Base-by-base conservation (phyloP, 1,284 basidiomycete genomes). In the Cutaneotrichosporon cyanovorans region DNA sequence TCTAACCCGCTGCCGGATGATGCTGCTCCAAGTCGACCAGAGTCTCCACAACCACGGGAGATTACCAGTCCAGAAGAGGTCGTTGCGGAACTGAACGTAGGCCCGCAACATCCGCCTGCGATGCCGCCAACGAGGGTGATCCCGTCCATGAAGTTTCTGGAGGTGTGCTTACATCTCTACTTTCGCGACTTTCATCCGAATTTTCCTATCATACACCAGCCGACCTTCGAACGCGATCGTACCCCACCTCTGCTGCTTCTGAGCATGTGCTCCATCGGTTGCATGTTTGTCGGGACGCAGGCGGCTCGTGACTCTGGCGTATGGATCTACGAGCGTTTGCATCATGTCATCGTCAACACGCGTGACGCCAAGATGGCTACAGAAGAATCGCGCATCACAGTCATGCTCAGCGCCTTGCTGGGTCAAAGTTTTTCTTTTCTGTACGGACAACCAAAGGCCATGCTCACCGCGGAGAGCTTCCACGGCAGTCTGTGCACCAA, bases 121-220 rank as follows among this genome's bases (percentile, higher is more conserved):
- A 28, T 28, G 25, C 25, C 25, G 8, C 8, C 25, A 28, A 7
- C 25, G 7, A 7, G 23, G 1, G 45, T 43, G 20, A 51, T 51
- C 16, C 49, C 49, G 8, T 51, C 49, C 1, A 46, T 51, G 45
- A 46, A 51, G 33, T 51, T 51, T 14, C 41, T 51, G 8, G 49
- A 51, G 19, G 49, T 41, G 12, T 51, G 49, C 37, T 34, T 51
- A 6, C 49, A 65, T 37, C 53, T 65, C 8, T 68, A 68, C 46
- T 66, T 68, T 38, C 60, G 62, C 34, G 56, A 62, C 23, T 68
- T 66, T 31, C 66, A 68, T 44, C 61, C 63, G 0, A 48, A 58
- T 2, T 62, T 64, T 30, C 64, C 66, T 1, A 53, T 68, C 35
- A 41, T 68, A 16, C 63, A 66, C 42, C 58, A 56, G 20, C 56